A percentile compares a stretch with the other conserved stretches of the same genome.
These are phyloP conservation scores for Akanthomyces uredinophilus DNA, from an alignment of 2,329 filamentous ascomycete genomes.

Conservation along the genomic window DNA sequence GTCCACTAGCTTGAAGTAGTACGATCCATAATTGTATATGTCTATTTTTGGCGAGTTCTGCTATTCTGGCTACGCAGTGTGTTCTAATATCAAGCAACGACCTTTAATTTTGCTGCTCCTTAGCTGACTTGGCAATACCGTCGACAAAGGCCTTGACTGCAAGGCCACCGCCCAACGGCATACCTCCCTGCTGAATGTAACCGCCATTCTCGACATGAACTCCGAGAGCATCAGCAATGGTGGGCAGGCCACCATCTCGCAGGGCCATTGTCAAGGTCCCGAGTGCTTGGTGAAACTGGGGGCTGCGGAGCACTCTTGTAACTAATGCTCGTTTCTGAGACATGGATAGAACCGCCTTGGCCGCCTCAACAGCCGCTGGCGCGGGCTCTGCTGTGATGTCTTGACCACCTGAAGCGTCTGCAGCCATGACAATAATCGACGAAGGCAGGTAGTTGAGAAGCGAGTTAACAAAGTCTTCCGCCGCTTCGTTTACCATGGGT, in stretches of 20 bases:
- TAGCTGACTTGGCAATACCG: constrained; percentile 75
- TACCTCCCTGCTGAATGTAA: constrained; percentile 67
- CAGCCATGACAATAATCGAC: constrained; percentile 68
- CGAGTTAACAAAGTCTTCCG: constrained; percentile 63
- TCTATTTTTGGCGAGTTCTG: background rate
- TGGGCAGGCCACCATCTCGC: constrained; percentile 84
- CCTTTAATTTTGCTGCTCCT: constrained; percentile 42
- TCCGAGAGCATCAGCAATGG: constrained; percentile 78
- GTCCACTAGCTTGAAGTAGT: background rate
- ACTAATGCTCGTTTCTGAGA: constrained; percentile 77
- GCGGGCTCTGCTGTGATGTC: constrained; percentile 59
- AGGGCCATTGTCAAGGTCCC: constrained; percentile 81
- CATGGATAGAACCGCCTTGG: constrained; percentile 66
- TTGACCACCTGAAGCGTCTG: constrained; percentile 54
- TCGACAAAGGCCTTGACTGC: constrained; percentile 89
- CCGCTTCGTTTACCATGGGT: constrained; percentile 62
- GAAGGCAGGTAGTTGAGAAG: constrained; percentile 76
- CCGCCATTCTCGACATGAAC: constrained; percentile 82
- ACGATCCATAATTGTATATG: background rate
- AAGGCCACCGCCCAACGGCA: constrained; percentile 82
- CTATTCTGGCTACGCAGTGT: background rate
- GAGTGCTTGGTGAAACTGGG: constrained; percentile 85
- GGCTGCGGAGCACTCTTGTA: constrained; percentile 76
- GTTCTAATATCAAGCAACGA: background rate
- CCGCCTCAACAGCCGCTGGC: constrained; percentile 63